Base-by-base conservation (phyloP, 805 yeast species). In the Saccharomycopsis sp. region DNA sequence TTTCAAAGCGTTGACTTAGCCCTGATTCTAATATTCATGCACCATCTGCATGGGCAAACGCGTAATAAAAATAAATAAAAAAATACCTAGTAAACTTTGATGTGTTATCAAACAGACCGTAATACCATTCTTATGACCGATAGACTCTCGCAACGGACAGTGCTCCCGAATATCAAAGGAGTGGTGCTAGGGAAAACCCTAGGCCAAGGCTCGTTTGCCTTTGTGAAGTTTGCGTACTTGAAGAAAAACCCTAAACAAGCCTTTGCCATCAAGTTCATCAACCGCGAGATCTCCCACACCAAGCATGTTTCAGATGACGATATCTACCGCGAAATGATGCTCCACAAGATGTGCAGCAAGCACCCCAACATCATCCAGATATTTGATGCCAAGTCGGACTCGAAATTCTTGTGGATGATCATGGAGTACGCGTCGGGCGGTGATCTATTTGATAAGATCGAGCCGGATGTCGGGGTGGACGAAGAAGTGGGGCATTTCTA, bases 361-460 rank as follows among this genome's bases (percentile, higher is more conserved):
- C 85, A 80, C 53, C 73, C 70, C 13, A 80, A 81, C 52, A 67
- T 81, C 10, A 68, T 80, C 30, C 66, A 64, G 42, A 61, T 78
- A 36, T 57, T 67, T 17, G 75, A 70, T 50, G 70, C 73, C 46
- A 77, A 76, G 4, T 67, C 71, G 3, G 72, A 75, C 45, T 53
- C 57, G 1, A 68, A 67, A 34, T 81, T 80, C 73, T 59, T 73
- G 27, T 80, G 80, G 73, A 66, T 81, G 44, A 73, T 73, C 3
- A 61, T 81, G 67, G 88, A 81, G 51, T 60, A 76, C 43, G 85
- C 86, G 1, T 67, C 68, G 19, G 83, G 84, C 44, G 92, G 92
- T 12, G 92, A 81, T 57, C 55, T 81, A 16, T 81, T 81, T 55
- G 88, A 80, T 52, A 81, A 80, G 56, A 80, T 81, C 45, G 86